A percentile compares a stretch with the other conserved stretches of the same genome.
Evolutionary conservation across 169 alveolate species (phyloP).

Genomic region (Plasmodium adleri): DNA sequence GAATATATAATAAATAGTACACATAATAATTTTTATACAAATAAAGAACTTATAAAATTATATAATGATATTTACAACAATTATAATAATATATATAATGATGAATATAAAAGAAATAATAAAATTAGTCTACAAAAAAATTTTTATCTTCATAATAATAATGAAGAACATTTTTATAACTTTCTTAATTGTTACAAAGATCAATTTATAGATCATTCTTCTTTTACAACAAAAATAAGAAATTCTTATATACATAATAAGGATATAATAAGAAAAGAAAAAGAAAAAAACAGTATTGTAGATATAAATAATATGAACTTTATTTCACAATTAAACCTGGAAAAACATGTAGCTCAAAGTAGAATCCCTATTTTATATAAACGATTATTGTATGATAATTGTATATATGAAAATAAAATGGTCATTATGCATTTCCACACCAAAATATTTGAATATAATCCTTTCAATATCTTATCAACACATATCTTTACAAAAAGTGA

Average conservation of each 20-base stretch:
- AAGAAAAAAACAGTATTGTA: background rate
- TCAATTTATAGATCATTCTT: constrained; percentile 18
- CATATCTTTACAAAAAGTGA: constrained; percentile 39
- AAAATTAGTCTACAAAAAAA: constrained; percentile 16
- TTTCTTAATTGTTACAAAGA: constrained; percentile 42
- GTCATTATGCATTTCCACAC: constrained; percentile 42
- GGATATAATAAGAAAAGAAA: background rate
- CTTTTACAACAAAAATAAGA: no score
- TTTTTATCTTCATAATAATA: constrained; percentile 33
- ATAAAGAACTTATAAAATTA: constrained; percentile 33
- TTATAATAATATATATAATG: background rate
- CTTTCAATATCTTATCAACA: constrained; percentile 31
- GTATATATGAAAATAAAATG: constrained; percentile 42
- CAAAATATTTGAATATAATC: constrained; percentile 17
- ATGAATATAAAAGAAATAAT: background rate
- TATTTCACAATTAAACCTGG: constrained; percentile 26
- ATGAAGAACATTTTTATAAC: constrained; percentile 42
- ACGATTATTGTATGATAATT: constrained; percentile 42
- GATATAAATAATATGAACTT: constrained; percentile 24
- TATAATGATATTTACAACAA: constrained; percentile 21
- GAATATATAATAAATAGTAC: constrained; percentile 8
- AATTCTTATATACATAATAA: no score
- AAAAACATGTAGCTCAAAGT: constrained; percentile 3
- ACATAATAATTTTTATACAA: constrained; percentile 40
- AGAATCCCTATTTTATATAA: constrained; percentile 62